Base-by-base conservation (phyloP, 106 monocot species). In the Dactylorhiza incarnata region DNA sequence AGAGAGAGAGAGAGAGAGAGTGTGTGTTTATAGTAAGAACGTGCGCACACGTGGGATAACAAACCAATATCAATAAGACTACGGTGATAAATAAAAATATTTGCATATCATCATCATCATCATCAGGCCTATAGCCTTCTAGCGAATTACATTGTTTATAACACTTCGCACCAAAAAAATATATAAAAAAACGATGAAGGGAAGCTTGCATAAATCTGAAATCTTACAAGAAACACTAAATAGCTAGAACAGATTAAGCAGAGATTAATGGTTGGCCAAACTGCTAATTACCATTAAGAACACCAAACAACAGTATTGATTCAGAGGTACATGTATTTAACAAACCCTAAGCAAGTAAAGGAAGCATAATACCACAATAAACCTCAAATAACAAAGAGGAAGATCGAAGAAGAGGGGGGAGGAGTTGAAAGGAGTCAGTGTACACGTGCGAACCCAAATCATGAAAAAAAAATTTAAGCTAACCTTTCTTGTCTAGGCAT, bases 1-100 rank as follows among this genome's bases (percentile, higher is more conserved):
- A 54, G 54, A 54, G 54, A 54, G 54, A 54, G 54, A 54, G 53
- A 53, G 53, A 53, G 53, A 53, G 54, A 54, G 54, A 54, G 54
- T 15, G 54, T 15, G 54, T 15, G 3, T 54, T 54, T 54, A 54
- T 54, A n/a, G 14, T n/a, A 16, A 54, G 54, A 54, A 54, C 54
- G 54, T 54, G 54, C 54, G n/a, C 54, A 14, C 54, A 54, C 54
- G 54, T 54, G 54, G 54, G 54, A 54, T 54, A 14, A 54, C 54
- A 16, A 54, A 54, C 17, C 54, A 54, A 54, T 54, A 16, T 15
- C 54, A 54, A 54, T 14, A 14, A 1, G 10, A 4, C n/a, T 5
- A 54, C 54, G 14, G 54, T 5, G 15, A 3, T 14, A 54, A 54
- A 16, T 54, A 54, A 54, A 54, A 54, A 54, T n/a, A 14, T 4